A percentile compares a stretch with the other conserved stretches of the same genome.
phyloP scores from a whole-genome alignment of 139 green algal species.

The Chlamydomonas sp. region DNA sequence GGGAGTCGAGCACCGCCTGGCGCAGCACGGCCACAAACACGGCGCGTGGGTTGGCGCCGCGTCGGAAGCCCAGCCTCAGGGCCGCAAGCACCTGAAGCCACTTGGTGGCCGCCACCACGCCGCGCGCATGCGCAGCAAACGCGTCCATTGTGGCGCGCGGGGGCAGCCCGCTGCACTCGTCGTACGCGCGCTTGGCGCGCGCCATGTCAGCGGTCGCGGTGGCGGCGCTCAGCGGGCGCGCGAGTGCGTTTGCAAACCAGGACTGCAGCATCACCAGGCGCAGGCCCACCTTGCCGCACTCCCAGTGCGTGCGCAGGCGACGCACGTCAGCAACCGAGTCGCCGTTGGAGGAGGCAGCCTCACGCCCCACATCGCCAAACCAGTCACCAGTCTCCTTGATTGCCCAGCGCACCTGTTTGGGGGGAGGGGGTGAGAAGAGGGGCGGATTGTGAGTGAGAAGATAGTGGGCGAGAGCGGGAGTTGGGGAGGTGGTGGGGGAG shows the following conservation, averaged over 20 bases:
- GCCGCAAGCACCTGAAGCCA: constrained; percentile 1
- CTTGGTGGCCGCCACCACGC: not conserved
- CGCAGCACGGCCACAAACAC: not conserved
- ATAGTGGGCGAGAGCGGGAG: too few relatives aligned
- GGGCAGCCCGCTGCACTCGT: not conserved
- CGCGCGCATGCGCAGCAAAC: not conserved
- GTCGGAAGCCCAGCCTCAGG: constrained; percentile 1
- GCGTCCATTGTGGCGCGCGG: not conserved
- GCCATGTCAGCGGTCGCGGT: not conserved
- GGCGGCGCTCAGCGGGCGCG: not conserved
- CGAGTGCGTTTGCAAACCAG: constrained; percentile 17
- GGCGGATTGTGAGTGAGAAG: too few relatives aligned
- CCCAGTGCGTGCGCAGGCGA: constrained; percentile 1
- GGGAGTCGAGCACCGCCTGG: too few relatives aligned
- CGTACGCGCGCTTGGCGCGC: not conserved
- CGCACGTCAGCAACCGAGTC: not conserved
- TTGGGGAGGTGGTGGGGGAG: too few relatives aligned
- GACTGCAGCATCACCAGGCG: constrained; percentile 10
- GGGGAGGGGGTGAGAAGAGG: not conserved
- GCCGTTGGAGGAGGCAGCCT: not conserved
- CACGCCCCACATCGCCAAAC: not conserved
- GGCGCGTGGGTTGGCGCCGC: not conserved
- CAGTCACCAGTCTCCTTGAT: not conserved
- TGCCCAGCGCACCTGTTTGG: constrained; percentile 7
- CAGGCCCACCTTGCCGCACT: not conserved